phyloP scores from a whole-genome alignment of 2,329 filamentous ascomycete species.

The Hymenoscyphus linearis region DNA sequence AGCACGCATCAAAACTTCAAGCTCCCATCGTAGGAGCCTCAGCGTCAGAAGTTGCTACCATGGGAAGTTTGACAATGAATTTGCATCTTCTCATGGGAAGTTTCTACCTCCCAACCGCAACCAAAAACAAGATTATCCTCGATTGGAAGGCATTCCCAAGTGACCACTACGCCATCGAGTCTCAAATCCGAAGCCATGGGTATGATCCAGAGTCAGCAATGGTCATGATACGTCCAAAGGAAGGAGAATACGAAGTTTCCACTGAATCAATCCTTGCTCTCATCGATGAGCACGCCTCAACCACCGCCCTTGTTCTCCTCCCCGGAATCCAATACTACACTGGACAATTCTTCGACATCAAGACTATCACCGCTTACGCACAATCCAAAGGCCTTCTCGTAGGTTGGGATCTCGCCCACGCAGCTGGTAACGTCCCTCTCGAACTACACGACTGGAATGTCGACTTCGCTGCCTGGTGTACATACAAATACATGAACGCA shows the following conservation, averaged over 20 bases:
- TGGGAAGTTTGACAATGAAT: constrained; percentile 78
- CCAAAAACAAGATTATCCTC: constrained; percentile 61
- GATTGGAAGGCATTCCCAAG: constrained; percentile 85
- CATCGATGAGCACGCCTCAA: constrained; percentile 69
- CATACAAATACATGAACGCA: constrained; percentile 89
- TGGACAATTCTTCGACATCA: constrained; percentile 81
- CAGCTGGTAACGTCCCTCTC: constrained; percentile 76
- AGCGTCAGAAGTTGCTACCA: constrained; percentile 71
- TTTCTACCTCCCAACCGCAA: constrained; percentile 59
- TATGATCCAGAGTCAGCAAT: constrained; percentile 60
- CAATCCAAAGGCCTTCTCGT: constrained; percentile 65
- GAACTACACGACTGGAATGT: constrained; percentile 82
- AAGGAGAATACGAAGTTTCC: constrained; percentile 52
- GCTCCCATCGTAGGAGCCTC: constrained; percentile 70
- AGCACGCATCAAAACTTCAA: constrained; percentile 64
- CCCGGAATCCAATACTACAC: constrained; percentile 91
- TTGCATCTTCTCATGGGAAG: constrained; percentile 64
- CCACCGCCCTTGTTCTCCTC: constrained; percentile 71
- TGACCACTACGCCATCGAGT: constrained; percentile 81
- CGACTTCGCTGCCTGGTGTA: constrained; percentile 90
- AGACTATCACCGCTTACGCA: constrained; percentile 71
- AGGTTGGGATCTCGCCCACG: constrained; percentile 87
- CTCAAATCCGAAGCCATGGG: constrained; percentile 69
- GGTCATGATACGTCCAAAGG: constrained; percentile 65
- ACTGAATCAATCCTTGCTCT: constrained; percentile 66